Conservation (phyloP, 306 rosid species). For the Crotalaria pallida region DNA sequence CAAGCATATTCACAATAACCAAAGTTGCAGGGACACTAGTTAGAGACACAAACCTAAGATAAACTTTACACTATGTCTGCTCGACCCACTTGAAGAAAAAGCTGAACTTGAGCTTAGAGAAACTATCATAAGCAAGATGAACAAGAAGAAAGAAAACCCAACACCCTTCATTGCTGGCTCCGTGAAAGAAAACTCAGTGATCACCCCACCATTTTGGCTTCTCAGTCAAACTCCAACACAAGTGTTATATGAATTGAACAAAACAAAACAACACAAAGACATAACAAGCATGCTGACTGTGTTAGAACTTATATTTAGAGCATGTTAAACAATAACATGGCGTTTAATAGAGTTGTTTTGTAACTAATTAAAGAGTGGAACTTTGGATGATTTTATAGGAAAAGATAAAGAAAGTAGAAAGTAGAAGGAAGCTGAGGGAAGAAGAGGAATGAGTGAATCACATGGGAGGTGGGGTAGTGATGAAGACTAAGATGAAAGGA, state of each 20-base stretch:
- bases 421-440: not conserved
- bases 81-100: constrained; percentile 25
- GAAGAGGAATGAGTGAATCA: constrained; percentile 15
- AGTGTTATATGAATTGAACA: not conserved
- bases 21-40: not conserved
- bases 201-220: constrained; percentile 35
- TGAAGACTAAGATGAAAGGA: constrained; percentile 22
- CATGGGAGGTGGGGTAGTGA: constrained; percentile 40
- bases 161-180: constrained; percentile 40
- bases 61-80: constrained; percentile 30
- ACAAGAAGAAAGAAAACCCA: constrained; percentile 23
- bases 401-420: not conserved
- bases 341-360: not conserved
- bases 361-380: constrained; percentile 13
- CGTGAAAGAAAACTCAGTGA: constrained; percentile 19
- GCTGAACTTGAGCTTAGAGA: constrained; percentile 43
- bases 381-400: constrained; percentile 15
- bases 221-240: constrained; percentile 12
- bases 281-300: not conserved
- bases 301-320: constrained; percentile 15
- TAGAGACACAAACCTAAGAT: constrained; percentile 47
- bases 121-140: constrained; percentile 32
- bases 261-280: not conserved
- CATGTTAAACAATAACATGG: not conserved
- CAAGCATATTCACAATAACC: not conserved